Conservation (phyloP, 331 rosid genomes). For the Prunus yedoensis region DNA sequence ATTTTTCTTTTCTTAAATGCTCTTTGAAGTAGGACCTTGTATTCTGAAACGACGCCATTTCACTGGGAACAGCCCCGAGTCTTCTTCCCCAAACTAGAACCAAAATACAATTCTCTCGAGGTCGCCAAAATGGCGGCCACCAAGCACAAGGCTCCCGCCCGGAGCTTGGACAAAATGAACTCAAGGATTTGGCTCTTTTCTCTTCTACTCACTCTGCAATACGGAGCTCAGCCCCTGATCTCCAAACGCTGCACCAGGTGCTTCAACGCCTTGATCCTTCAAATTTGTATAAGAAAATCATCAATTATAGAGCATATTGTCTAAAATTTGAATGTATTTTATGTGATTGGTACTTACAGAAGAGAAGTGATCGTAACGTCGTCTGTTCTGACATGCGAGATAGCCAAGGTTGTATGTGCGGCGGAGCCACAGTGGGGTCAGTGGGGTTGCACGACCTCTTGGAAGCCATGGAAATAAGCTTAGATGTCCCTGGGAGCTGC, state of each 20-base stretch:
- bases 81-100: too few relatives aligned
- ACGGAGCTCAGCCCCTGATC: constrained; percentile 94
- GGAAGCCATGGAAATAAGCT: too few relatives aligned
- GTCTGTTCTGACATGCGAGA: constrained; percentile 81
- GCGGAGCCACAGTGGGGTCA: too few relatives aligned
- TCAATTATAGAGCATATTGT: not conserved
- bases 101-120: not conserved
- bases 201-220: constrained; percentile 76
- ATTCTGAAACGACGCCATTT: too few relatives aligned
- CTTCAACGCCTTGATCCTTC: not conserved
- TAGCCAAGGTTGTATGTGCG: constrained; percentile 80
- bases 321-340: not conserved
- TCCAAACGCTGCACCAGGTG: constrained; percentile 81
- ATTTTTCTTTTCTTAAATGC: too few relatives aligned
- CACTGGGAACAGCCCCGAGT: too few relatives aligned
- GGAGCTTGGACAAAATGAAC: constrained; percentile 25
- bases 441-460: too few relatives aligned
- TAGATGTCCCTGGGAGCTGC: too few relatives aligned
- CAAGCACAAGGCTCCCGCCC: constrained; percentile 35
- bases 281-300: not conserved
- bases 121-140: constrained; percentile 47
- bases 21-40: too few relatives aligned
- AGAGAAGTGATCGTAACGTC: constrained; percentile 92
- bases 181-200: constrained; percentile 61
- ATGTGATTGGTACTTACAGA: constrained; percentile 36